Evolutionary conservation across 1,139 yeast species (phyloP).

Genomic region (Candida sanyaensis): DNA sequence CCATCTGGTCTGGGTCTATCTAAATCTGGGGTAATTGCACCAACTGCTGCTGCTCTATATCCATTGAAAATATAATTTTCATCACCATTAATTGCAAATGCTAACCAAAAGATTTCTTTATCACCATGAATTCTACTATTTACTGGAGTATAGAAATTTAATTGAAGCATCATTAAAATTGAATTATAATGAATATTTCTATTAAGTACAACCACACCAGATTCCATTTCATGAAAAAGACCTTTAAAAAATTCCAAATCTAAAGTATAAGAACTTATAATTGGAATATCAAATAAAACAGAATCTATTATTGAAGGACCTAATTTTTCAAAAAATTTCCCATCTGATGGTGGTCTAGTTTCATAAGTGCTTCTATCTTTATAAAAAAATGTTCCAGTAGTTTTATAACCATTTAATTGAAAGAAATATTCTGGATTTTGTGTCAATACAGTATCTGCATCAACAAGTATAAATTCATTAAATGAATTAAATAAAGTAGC

Average conservation of each 20-base stretch:
- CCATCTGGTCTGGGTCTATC: conserved; percentile 28
- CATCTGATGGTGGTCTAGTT: conserved; percentile 27
- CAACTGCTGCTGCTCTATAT: conserved; percentile 53
- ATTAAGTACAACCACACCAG: conserved; percentile 51
- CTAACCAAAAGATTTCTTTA: conserved; percentile 66
- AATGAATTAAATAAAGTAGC: conserved; percentile 54
- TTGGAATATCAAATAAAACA: conserved; percentile 31
- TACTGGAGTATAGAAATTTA: conserved; percentile 14
- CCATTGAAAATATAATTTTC: conserved; percentile 51
- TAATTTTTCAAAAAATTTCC: conserved; percentile 34
- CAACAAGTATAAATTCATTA: conserved; percentile 49
- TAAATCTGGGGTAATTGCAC: conserved; percentile 38
- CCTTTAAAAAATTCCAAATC: conserved; percentile 32
- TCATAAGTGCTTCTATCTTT: conserved; percentile 45
- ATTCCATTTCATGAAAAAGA: conserved; percentile 49
- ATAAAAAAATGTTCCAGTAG: conserved; percentile 47
- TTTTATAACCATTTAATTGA: conserved; percentile 31
- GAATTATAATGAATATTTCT: conserved; percentile 43
- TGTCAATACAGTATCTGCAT: conserved; percentile 52
- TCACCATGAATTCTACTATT: conserved; percentile 47
- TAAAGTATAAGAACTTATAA: conserved; percentile 32
- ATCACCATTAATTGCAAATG: conserved; percentile 54
- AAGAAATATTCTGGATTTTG: conserved; percentile 39
- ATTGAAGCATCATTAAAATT: conserved; percentile 42
- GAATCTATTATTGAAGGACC: conserved; percentile 44